These are phyloP conservation scores for Pyrenophora tritici-repentis DNA, from an alignment of 2,329 filamentous ascomycete species.

Conservation along the genomic window DNA sequence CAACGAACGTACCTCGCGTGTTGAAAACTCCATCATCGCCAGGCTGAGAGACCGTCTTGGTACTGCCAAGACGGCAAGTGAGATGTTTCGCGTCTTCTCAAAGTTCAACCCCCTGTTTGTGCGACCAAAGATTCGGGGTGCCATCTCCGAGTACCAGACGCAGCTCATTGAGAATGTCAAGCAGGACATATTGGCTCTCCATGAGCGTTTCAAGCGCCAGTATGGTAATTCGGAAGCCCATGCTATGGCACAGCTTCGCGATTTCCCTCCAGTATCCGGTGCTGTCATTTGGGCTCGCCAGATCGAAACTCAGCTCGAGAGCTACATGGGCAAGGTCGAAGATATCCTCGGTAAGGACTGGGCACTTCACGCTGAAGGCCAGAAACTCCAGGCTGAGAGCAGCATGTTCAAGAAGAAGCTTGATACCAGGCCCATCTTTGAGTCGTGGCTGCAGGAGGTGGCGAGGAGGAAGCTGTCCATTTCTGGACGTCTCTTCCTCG, in stretches of 20 bases:
- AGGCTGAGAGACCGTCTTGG: conserved; percentile 88
- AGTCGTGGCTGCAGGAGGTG: conserved; percentile 93
- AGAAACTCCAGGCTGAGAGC: conserved; percentile 90
- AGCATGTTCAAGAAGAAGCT: conserved; percentile 95
- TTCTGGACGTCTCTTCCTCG: conserved; percentile 87
- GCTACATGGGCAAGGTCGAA: conserved; percentile 99
- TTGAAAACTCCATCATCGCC: conserved; percentile 99
- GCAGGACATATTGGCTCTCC: conserved; percentile 87
- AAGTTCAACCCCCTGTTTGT: conserved; percentile 99
- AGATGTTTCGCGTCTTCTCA: conserved; percentile 99
- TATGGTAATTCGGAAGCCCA: conserved; percentile 98
- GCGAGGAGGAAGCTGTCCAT: conserved; percentile 88
- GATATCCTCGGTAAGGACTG: conserved; percentile 94
- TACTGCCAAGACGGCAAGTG: conserved; percentile 94
- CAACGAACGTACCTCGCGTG: conserved; percentile 93
- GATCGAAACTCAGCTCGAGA: conserved; percentile 93
- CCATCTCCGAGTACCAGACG: conserved; percentile 96
- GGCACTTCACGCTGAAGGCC: conserved; percentile 91
- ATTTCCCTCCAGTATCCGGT: conserved; percentile 92
- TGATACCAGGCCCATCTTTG: conserved; percentile 89
- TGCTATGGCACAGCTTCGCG: conserved; percentile 95
- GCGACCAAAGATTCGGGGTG: conserved; percentile 96
- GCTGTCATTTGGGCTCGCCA: conserved; percentile 98
- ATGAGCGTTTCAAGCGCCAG: conserved; percentile 98
- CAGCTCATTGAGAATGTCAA: conserved; percentile 98